Conservation (phyloP, 2,329 filamentous ascomycete species). For the Colletotrichum scovillei region DNA sequence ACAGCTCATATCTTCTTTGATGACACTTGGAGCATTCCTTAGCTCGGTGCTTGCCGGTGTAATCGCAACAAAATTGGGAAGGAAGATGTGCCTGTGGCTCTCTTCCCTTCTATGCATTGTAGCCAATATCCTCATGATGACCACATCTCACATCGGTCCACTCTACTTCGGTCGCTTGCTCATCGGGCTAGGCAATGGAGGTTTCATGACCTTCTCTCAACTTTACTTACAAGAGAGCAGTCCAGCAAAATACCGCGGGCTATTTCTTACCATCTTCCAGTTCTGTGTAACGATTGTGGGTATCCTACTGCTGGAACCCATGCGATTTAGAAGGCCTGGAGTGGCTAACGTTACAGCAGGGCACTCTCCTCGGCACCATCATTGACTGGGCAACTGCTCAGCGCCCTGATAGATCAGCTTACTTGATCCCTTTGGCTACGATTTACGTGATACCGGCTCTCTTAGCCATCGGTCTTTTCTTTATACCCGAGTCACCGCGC, state of each 20-base stretch:
- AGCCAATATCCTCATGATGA: not conserved
- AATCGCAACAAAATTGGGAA: not conserved
- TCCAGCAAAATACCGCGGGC: constrained; percentile 60
- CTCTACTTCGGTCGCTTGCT: constrained; percentile 66
- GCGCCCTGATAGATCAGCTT: not conserved
- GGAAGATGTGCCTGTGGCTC: not conserved
- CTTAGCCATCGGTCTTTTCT: not conserved
- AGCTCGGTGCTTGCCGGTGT: constrained; percentile 55
- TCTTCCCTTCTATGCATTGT: not conserved
- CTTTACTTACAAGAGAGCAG: constrained; percentile 59
- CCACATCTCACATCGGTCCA: constrained; percentile 61
- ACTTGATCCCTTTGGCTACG: not conserved
- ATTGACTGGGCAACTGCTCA: not conserved
- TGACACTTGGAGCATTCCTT: constrained; percentile 60
- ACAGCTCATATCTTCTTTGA: constrained; percentile 60
- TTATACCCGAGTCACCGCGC: not conserved
- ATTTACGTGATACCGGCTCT: not conserved
- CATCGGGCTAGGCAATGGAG: constrained; percentile 67
- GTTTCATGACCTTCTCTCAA: constrained; percentile 67
- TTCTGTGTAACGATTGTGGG: constrained; percentile 39
- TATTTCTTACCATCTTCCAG: constrained; percentile 59
- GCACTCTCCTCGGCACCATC: not conserved
- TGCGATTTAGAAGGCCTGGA: not conserved
- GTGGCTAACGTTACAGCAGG: not conserved
- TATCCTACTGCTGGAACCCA: not conserved